Evolutionary conservation across 495 filamentous ascomycete species (phyloP), one percentile per base, ranked within the genome.

Genomic region (Rostrohypoxylon terebratum): DNA sequence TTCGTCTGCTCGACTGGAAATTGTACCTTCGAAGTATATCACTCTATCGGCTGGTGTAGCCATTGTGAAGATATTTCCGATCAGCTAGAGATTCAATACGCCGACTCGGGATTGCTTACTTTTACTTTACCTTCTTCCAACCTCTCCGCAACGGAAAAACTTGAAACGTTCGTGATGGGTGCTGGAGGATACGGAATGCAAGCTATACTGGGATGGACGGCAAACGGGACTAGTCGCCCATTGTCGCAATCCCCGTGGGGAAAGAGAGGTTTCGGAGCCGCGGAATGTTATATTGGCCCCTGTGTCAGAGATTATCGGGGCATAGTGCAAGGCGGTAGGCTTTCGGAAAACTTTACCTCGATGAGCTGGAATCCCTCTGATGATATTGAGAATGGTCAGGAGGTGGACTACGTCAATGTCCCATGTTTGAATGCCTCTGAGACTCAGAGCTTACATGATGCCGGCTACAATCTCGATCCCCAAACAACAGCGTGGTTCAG

Each of bases 1-100:
- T 63, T 67, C 47, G 34, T 1, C 13, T 75, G 73, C 38, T 40
- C 65, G 14, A 57, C 73, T 0, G 73, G 73, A n/a, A 75, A 75
- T 21, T 75, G 73, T 55, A 72, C 66, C 2, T 72, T 75, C 38
- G 45, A 66, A 5, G 31, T 62, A 21, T 75, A 72, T 47, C 42
- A 63, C 58, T 65, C 62, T 0, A 54, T 33, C 7, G 73, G 60
- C 1, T 72, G 58, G 55, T 75, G 69, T 58, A 72, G 66, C 36
- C 28, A 18, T 7, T 75, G 73, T 44, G 36, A 21, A 14, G 69
- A 75, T 60, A 21, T 72, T 25, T 68, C 69, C 0, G 62, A 67
- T 47, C 59, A 75, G 28, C 2, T 75, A 44, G 58, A 50, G 23
- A 51, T 66, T 47, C 28, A 3, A 28, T 10, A 5, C 1, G 31